Percentiles rank a stretch among this genome's conserved stretches.
Conservation (phyloP, 306 rosid species). For the Pterocarpus macrocarpus region DNA sequence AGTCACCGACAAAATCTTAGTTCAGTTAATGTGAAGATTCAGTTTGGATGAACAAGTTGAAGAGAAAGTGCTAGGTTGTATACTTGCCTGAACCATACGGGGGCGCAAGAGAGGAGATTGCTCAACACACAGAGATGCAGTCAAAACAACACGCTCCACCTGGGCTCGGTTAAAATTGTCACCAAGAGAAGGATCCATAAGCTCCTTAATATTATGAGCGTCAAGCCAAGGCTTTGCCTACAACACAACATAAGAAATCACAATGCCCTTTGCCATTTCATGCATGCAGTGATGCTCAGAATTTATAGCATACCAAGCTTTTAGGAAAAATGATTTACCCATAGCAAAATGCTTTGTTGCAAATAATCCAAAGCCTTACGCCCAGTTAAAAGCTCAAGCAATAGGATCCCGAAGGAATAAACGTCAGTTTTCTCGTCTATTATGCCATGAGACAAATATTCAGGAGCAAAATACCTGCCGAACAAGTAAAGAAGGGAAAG, state of each 20-base stretch:
- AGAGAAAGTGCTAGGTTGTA: constrained; percentile 14
- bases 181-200: constrained; percentile 77
- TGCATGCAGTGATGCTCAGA: not conserved
- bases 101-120: constrained; percentile 78
- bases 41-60: not conserved
- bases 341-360: constrained; percentile 69
- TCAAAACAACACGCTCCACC: constrained; percentile 67
- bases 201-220: constrained; percentile 52
- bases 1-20: too few species aligned
- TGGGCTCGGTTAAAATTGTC: constrained; percentile 58
- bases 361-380: constrained; percentile 73
- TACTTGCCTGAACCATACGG: constrained; percentile 81
- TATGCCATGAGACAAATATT: constrained; percentile 81
- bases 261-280: not conserved
- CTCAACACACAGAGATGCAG: constrained; percentile 87
- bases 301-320: not conserved
- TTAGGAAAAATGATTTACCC: constrained; percentile 61
- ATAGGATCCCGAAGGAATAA: constrained; percentile 80
- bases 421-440: constrained; percentile 88
- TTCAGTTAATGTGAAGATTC: not conserved
- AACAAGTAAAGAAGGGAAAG: constrained; percentile 4
- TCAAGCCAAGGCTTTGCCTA: constrained; percentile 82
- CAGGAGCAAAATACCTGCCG: constrained; percentile 91
- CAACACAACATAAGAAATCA: constrained; percentile 31
- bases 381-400: constrained; percentile 83